Evolutionary conservation across 495 filamentous ascomycete species (phyloP), one percentile per base, ranked within the genome.

Genomic region (Lasiosphaeris hirsuta): DNA sequence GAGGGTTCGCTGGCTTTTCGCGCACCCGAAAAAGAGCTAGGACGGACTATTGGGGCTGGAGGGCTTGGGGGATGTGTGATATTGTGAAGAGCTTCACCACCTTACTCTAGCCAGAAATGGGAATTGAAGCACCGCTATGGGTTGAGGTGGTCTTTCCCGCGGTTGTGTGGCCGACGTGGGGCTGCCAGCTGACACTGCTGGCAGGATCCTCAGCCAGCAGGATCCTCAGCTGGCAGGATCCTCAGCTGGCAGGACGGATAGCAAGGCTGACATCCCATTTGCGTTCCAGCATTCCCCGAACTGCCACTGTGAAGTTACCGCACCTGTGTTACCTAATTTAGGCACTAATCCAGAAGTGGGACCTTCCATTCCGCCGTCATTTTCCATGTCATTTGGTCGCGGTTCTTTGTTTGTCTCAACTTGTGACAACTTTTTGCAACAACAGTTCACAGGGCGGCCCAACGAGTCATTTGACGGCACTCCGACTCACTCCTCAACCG

Each of bases 101-200:
- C 50, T 57, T 56, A 11, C 39, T 15, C 10, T 13, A 13, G 39
- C 39, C 39, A 41, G 39, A 13, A 41, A 41, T 41, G 33, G 34
- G 23, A 19, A 17, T 10, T 43, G 13, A 15, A 14, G 38, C 18
- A 13, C 49, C 34, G 18, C 18, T 23, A 23, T 38, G 34, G 34
- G 65, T 61, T 54, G 57, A 64, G 53, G 63, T 65, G 64, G 66
- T 63, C 66, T 64, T 64, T 64, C 50, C 46, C 37, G n/a, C 56
- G 33, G 48, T 17, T 36, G 39, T 18, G 34, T 37, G 49, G 43
- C n/a, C 37, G 54, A 45, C 62, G 60, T 65, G 65, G 62, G 62
- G 54, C 59, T 60, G 57, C 33, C 60, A 54, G 60, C 23, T 2
- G 23, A 2, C 23, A 30, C n/a, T n/a, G n/a, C n/a, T n/a, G n/a